Evolutionary conservation across 2,329 filamentous ascomycete genomes (phyloP), one percentile per base, ranked within the genome.

Genomic region (Talaromyces sp.): DNA sequence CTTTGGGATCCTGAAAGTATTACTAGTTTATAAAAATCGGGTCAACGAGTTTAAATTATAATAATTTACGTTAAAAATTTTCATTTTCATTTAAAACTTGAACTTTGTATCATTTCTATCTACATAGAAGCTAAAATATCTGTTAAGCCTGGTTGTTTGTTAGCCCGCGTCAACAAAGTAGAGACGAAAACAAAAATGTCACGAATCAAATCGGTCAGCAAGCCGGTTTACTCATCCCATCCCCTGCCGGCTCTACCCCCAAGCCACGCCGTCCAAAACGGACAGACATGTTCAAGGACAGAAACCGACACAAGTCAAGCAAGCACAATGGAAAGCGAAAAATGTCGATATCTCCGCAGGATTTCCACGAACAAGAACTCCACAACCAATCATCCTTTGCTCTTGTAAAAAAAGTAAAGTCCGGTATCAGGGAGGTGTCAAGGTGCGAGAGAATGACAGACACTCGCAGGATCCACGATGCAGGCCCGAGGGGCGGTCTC

Each of bases 351-450:
- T 17, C 54, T 55, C 59, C 59, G 62, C 50, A 59, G 59, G 62
- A 61, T 61, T 64, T 58, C 64, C 56, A 59, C 63, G 55, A 68
- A 65, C 66, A 58, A 66, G 65, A 74, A 63, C 73, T 77, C 72
- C 76, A 78, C 76, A 78, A 78, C 76, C 75, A 69, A 73, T 77
- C 76, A 72, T 77, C 71, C 75, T 70, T 58, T 63, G 55, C 50
- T 51, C 50, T 41, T 43, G 59, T 62, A 58, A 61, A 9, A 65
- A 62, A 58, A 56, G 52, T 66, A 66, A 70, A 71, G 77, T 79
- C 76, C 73, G 74, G 77, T 79, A 77, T 77, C n/a, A 73, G 77
- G 76, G 73, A 78, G 75, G 67, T 65, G 69, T 64, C 55, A 63
- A 56, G 59, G 64, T 63, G 70, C 71, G 70, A 66, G 63, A 60